A percentile compares a stretch with the other conserved stretches of the same genome.
These are phyloP conservation scores for Leccinum boreale DNA, from an alignment of 768 basidiomycete genomes.

Conservation along the genomic window DNA sequence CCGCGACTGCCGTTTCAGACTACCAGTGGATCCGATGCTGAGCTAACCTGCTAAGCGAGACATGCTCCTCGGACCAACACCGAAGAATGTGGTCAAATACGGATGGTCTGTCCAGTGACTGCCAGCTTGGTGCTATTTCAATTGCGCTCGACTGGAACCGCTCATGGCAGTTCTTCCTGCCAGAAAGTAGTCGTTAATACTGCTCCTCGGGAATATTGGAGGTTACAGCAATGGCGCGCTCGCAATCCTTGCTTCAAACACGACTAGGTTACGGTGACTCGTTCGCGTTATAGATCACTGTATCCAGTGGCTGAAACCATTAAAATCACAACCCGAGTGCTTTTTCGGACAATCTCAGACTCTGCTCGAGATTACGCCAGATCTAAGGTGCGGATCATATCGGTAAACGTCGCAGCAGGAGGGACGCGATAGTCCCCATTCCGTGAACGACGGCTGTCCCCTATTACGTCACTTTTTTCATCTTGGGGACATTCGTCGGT, in stretches of 20 bases:
- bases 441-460: no score
- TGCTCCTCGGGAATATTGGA: constrained; percentile 66
- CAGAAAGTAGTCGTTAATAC: constrained; percentile 81
- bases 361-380: not conserved
- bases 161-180: constrained; percentile 70
- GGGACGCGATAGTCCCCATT: no score
- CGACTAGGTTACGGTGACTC: constrained; percentile 19
- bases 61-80: constrained; percentile 4
- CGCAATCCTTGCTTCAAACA: constrained; percentile 47
- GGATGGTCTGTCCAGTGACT: constrained; percentile 75
- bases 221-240: constrained; percentile 69
- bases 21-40: constrained; percentile 61
- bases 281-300: constrained; percentile 34
- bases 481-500: no score
- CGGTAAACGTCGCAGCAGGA: no score
- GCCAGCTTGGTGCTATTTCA: constrained; percentile 79
- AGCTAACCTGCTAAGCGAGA: constrained; percentile 61
- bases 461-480: no score
- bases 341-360: constrained; percentile 1
- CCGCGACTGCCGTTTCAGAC: constrained; percentile 17
- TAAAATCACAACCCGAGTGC: constrained; percentile 11
- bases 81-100: constrained; percentile 67
- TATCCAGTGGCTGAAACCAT: constrained; percentile 18
- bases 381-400: not conserved
- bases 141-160: constrained; percentile 97